Percentiles rank a stretch among this genome's conserved stretches.
Conservation (phyloP, 306 rosid genomes). For the Dalbergia cultrata region DNA sequence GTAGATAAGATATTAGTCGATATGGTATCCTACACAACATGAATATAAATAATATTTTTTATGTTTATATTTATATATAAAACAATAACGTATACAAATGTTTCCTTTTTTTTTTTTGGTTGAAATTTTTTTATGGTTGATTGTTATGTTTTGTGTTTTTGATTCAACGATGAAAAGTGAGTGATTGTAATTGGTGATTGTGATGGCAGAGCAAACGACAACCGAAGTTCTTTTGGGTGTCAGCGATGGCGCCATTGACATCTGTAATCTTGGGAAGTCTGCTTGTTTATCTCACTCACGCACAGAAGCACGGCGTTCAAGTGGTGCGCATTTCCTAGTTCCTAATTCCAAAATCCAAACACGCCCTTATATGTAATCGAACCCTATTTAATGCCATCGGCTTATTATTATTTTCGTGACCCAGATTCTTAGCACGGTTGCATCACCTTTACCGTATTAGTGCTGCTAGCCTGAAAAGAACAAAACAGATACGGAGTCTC, state of each 20-base stretch:
- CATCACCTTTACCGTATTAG: too few species aligned
- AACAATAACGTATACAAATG: not conserved
- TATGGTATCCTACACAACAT: too few species aligned
- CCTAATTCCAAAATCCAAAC: not conserved
- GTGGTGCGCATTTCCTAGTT: slow-evolving; percentile 62
- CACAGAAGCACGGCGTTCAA: slow-evolving; percentile 94
- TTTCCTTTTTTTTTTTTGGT: not conserved
- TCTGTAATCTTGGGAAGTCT: slow-evolving; percentile 84
- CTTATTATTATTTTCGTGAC: too few species aligned
- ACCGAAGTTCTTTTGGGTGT: slow-evolving; percentile 89
- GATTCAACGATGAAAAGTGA: not conserved
- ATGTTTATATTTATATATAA: not conserved
- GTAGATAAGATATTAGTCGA: too few species aligned
- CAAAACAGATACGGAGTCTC: not conserved
- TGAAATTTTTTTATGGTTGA: too few species aligned
- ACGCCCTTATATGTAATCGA: not conserved
- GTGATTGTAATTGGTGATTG: slow-evolving; percentile 11
- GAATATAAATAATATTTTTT: too few species aligned
- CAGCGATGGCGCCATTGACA: slow-evolving; percentile 91
- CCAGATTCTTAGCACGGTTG: too few species aligned
- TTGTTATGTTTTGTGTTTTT: too few species aligned
- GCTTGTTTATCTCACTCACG: slow-evolving; percentile 83
- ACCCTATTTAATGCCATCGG: too few species aligned
- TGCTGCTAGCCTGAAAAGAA: not conserved
- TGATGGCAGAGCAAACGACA: slow-evolving; percentile 79